phyloP scores from a whole-genome alignment of 1,284 basidiomycete species.

The Cutaneotrichosporon dermatis region DNA sequence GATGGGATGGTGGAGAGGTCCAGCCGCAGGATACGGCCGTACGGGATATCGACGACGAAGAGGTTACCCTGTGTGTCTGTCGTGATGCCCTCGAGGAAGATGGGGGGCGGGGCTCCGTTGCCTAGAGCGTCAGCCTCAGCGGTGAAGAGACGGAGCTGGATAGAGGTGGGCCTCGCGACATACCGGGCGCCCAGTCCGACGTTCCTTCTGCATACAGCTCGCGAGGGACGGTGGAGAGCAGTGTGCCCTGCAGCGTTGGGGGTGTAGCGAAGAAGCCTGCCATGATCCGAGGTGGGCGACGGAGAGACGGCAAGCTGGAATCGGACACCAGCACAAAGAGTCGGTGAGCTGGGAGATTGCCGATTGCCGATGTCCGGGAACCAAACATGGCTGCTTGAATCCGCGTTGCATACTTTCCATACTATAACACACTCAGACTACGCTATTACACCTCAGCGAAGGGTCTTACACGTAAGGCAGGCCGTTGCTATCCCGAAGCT shows the following conservation, averaged over 20 bases:
- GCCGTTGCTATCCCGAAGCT: background rate
- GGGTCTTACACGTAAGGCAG: constrained; percentile 2
- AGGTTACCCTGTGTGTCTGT: background rate
- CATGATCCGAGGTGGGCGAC: background rate
- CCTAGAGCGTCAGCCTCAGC: too few species aligned
- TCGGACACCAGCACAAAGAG: too few species aligned
- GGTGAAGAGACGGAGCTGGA: too few species aligned
- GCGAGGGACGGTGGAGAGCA: background rate
- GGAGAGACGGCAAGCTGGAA: background rate
- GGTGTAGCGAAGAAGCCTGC: background rate
- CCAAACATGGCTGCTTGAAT: too few species aligned
- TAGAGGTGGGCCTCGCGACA: too few species aligned
- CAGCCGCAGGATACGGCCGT: background rate
- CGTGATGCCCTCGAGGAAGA: background rate
- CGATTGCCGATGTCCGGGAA: too few species aligned
- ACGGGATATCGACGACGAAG: background rate
- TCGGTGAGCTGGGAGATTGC: too few species aligned
- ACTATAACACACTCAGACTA: too few species aligned
- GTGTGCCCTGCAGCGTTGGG: background rate
- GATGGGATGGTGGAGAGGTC: too few species aligned
- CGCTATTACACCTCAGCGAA: too few species aligned
- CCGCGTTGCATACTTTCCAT: too few species aligned
- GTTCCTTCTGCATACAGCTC: background rate
- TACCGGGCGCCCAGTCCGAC: background rate
- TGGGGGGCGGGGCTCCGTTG: background rate